Conservation (phyloP, 345 rosid genomes). For the Populus alba region DNA sequence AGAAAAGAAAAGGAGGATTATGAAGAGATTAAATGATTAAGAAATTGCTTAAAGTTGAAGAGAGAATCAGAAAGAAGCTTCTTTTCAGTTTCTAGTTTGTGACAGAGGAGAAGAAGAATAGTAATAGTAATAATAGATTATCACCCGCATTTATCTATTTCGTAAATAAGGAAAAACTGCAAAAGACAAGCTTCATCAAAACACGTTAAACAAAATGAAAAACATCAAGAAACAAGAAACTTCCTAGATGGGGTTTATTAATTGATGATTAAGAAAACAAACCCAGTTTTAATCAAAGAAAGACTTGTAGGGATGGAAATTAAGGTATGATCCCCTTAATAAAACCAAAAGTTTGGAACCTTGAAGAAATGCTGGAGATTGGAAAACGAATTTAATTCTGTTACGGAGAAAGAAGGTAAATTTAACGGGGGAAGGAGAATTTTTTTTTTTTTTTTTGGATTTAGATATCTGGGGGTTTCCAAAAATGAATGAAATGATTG, state of each 20-base stretch:
- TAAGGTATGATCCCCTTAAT: neutral
- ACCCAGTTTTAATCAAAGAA: neutral
- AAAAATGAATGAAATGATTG: constrained; percentile 9
- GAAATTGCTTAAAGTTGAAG: neutral
- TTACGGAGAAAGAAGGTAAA: neutral
- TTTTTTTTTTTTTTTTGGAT: neutral
- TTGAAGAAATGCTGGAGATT: neutral
- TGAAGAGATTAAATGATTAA: neutral
- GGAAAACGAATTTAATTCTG: neutral
- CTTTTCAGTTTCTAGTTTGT: neutral
- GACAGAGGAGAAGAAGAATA: neutral
- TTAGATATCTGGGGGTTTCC: constrained; percentile 13
- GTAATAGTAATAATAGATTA: neutral
- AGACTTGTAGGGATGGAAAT: neutral
- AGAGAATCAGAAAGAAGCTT: neutral
- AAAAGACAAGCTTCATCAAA: neutral
- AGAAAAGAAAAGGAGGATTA: neutral
- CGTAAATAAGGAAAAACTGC: constrained; percentile 1
- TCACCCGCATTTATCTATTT: neutral
- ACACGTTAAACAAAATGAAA: neutral
- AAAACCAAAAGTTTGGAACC: neutral
- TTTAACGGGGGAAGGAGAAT: neutral
- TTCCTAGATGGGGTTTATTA: neutral
- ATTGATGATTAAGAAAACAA: neutral
- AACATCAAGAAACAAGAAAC: neutral